Conservation (phyloP, 2,329 filamentous ascomycete genomes). For the Colletotrichum siamense region DNA sequence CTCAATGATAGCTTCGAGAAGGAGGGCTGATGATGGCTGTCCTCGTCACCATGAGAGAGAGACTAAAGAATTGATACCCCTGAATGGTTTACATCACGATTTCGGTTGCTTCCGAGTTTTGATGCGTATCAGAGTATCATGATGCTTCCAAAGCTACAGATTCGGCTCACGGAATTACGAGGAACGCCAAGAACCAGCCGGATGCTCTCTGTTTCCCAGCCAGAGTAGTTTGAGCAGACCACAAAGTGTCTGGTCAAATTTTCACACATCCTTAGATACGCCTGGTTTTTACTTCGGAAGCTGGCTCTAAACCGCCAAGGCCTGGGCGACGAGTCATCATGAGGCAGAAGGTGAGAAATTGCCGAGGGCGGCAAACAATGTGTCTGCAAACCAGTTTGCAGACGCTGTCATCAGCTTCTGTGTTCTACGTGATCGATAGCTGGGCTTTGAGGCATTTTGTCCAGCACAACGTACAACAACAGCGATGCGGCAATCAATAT, state of each 20-base stretch:
- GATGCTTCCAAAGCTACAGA: background rate
- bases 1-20: slow-evolving; percentile 70
- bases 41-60: background rate
- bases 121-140: background rate
- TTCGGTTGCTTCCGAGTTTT: background rate
- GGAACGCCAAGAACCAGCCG: background rate
- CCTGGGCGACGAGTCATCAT: background rate
- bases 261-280: background rate
- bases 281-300: background rate
- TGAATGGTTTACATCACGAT: background rate
- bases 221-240: background rate
- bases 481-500: background rate
- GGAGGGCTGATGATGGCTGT: slow-evolving; percentile 46
- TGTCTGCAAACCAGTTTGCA: background rate
- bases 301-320: background rate
- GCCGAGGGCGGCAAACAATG: background rate
- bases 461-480: background rate
- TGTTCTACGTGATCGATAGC: background rate
- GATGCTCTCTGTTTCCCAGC: background rate
- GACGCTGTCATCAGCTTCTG: background rate
- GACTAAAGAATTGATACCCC: background rate
- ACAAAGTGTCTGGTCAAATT: background rate
- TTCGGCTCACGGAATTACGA: background rate
- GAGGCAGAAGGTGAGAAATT: background rate
- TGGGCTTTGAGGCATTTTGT: background rate